These are phyloP conservation scores for Thecamonas trahens DNA, from an alignment of 78 protist genomes.

Conservation along the genomic window DNA sequence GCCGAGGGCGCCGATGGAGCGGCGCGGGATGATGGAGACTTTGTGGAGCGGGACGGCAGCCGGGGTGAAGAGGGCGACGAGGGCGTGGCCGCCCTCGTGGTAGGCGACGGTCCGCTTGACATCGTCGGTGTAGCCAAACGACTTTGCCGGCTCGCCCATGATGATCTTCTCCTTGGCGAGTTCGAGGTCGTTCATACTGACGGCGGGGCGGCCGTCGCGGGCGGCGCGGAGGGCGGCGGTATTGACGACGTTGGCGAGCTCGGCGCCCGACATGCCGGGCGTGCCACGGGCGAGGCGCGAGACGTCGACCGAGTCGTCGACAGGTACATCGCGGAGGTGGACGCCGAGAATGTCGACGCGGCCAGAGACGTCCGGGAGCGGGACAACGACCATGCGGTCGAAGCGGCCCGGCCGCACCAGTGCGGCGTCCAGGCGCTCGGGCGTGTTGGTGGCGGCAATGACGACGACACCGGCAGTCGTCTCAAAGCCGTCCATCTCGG, in stretches of 20 bases:
- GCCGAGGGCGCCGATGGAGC: conserved; percentile 78
- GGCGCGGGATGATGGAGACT: conserved; percentile 88
- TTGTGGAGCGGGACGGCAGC: conserved; percentile 82
- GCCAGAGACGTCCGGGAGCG: conserved; percentile 67
- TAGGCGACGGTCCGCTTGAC: conserved; percentile 62
- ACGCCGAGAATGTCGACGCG: conserved; percentile 47
- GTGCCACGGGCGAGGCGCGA: conserved; percentile 57
- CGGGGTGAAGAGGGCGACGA: conserved; percentile 67
- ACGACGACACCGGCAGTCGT: conserved; percentile 71
- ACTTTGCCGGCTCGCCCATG: conserved; percentile 78
- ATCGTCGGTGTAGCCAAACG: conserved; percentile 30
- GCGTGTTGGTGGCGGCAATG: conserved; percentile 89
- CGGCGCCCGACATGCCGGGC: conserved; percentile 83
- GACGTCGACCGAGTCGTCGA: conserved; percentile 30
- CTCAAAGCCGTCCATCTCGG: conserved; percentile 73
- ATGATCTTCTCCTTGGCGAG: conserved; percentile 77
- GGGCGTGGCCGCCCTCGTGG: conserved; percentile 95
- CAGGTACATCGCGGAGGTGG: conserved; percentile 27
- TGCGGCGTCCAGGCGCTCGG: conserved; percentile 79
- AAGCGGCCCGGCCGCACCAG: conserved; percentile 88
- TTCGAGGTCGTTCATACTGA: conserved; percentile 53
- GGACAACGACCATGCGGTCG: conserved; percentile 66
- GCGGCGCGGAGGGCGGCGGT: conserved; percentile 80
- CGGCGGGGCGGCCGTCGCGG: conserved; percentile 11
- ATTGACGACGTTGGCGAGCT: conserved; percentile 78